These are phyloP conservation scores for Avena eriantha DNA, from an alignment of 176 grass and related monocot genomes.

Conservation along the genomic window DNA sequence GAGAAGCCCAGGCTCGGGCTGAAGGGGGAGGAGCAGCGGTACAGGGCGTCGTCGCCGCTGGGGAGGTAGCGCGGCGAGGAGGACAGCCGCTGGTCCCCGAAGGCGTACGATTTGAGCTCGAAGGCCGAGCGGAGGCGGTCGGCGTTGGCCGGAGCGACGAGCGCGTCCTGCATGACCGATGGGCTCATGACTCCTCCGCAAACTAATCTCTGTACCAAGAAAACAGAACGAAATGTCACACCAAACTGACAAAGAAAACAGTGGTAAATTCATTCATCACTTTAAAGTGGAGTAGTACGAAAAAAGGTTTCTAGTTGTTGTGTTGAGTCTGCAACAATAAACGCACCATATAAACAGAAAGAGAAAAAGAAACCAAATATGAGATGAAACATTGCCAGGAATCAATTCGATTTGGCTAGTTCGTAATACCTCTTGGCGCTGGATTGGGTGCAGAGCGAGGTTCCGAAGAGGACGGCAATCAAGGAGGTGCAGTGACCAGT, in stretches of 20 bases:
- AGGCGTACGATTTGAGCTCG: constrained; percentile 56
- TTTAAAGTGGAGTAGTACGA: too few relatives aligned
- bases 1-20: constrained; percentile 55
- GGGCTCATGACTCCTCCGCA: constrained; percentile 2
- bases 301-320: background rate
- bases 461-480: constrained; percentile 1
- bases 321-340: background rate
- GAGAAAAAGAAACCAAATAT: background rate
- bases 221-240: constrained; percentile 33
- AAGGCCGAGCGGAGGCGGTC: constrained; percentile 63
- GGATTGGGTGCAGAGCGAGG: background rate
- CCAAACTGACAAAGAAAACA: background rate
- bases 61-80: constrained; percentile 56
- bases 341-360: background rate
- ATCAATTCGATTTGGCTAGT: constrained; percentile 7
- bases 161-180: constrained; percentile 74
- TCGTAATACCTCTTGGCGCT: constrained; percentile 29
- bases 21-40: constrained; percentile 66
- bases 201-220: constrained; percentile 13
- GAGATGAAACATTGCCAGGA: background rate
- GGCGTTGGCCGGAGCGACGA: constrained; percentile 53
- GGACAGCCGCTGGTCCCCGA: constrained; percentile 60
- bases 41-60: constrained; percentile 60
- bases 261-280: background rate
- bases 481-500: background rate